Evolutionary conservation across 2,329 filamentous ascomycete genomes (phyloP).

Genomic region (Beauveria sp.): DNA sequence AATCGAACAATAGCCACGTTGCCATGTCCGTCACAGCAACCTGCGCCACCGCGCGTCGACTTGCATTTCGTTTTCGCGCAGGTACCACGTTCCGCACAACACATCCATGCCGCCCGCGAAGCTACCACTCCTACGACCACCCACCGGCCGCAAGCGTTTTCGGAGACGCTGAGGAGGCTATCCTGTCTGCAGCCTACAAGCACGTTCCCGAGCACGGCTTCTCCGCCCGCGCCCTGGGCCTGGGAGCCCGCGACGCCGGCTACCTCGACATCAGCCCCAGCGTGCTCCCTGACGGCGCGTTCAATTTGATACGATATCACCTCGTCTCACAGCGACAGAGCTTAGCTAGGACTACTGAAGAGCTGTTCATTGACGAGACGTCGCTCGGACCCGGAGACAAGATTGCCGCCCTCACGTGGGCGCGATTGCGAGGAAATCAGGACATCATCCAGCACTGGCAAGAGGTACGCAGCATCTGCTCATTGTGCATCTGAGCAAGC

Average conservation of each 20-base stretch:
- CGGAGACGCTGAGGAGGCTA: conserved; percentile 60
- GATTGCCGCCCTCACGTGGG: conserved; percentile 66
- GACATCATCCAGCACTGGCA: conserved; percentile 73
- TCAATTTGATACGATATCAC: conserved; percentile 75
- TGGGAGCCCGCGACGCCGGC: conserved; percentile 75
- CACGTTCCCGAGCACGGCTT: conserved; percentile 82
- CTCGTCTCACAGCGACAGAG: conserved; percentile 58
- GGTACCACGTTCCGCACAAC: neutral
- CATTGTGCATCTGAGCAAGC: neutral
- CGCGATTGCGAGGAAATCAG: conserved; percentile 66
- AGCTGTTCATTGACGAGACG: conserved; percentile 31
- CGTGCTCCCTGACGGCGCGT: conserved; percentile 70
- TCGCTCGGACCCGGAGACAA: conserved; percentile 49
- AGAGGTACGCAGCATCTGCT: conserved; percentile 52
- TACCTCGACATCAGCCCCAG: conserved; percentile 83
- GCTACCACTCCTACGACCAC: conserved; percentile 71
- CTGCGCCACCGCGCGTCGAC: neutral
- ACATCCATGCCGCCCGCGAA: conserved; percentile 7
- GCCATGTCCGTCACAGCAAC: neutral
- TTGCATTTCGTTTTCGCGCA: neutral
- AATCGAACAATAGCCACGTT: neutral
- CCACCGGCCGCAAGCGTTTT: conserved; percentile 51
- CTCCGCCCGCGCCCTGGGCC: conserved; percentile 61
- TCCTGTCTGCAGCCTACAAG: conserved; percentile 71
- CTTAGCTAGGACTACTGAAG: conserved; percentile 37